Evolutionary conservation across 192 early-diverging fungal species (phyloP), one percentile per base, ranked within the genome.

Genomic region (Thamnidium elegans): DNA sequence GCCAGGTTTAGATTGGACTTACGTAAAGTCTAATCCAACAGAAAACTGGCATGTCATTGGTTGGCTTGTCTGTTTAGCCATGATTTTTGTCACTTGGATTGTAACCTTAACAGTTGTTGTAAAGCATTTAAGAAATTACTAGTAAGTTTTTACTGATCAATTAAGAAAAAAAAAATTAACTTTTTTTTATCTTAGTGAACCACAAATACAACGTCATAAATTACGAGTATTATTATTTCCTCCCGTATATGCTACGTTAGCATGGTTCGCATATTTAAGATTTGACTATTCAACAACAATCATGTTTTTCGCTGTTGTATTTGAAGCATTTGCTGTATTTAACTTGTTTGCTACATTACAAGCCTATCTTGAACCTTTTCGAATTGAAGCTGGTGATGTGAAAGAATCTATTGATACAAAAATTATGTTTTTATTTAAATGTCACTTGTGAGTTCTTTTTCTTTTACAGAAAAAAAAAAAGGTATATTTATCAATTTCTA

Each of bases 281-380:
- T 66, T 52, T 20, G 63, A 65, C 23, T 75, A 75, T 43, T 17
- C 39, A 1, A 69, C 67, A 2, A 70, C 68, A 21, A 75, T 75
- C 52, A 51, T 65, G 30, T 75, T 75, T 51, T 75, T 75, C 32
- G 73, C 68, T 1, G 62, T 60, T 11, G 20, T 75, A 13, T 75
- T 75, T 39, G 73, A 69, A 55, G 54, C 73, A 15, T 67, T 75
- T 62, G 73, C 73, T 4, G 73, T 75, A 39, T 75, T 58, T 45
- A 75, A 75, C 50, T 54, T 75, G 11, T 75, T 67, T 62, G 51
- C 55, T 4, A 63, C 63, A 0, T 34, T 75, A 20, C 68, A 75
- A 63, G 56, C 73, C 15, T 70, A 67, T 55, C 53, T 75, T 39
- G 36, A 39, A 39, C 73, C 73, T 34, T 75, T 58, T 39, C 56